Base-by-base conservation (phyloP, 2,329 filamentous ascomycete species). In the Periconia macrospinosa region DNA sequence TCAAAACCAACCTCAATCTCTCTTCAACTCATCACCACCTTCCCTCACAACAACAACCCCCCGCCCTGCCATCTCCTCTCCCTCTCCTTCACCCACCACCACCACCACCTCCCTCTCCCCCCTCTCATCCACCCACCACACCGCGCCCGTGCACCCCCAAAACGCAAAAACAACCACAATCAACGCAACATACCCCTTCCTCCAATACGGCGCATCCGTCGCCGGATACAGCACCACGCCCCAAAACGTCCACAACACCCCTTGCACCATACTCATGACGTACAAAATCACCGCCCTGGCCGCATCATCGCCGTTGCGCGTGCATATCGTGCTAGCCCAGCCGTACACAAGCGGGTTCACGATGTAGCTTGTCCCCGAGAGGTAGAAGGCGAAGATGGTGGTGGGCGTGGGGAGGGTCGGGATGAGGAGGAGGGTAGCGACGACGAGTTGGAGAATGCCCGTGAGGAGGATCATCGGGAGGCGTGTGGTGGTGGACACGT, bases 181-280 rank as follows among this genome's bases (percentile, higher is more conserved):
- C 70, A 75, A 74, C 6, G 70, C 60, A 20, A 75, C 72, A 1
- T 58, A 62, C 0, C 73, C 73, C 47, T 73, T 75, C 41, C 58
- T 68, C 67, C 76, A 78, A 51, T 78, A 77, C 1, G 76, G 75
- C 0, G 71, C 75, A 54, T 78, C 72, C 1, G 67, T 69, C 2
- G 75, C 76, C 11, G 74, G 65, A 47, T 78, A 79, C 37, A 79
- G 58, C 0, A 70, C 65, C 5, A 79, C 77, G 0, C 76, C 77
- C 76, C 76, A 79, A 49, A 76, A 79, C 0, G 77, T 78, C 52
- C 74, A 79, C 33, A 79, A 46, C 0, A 74, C 53, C 50, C 67
- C 66, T 1, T 68, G 68, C 0, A 66, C 66, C 8, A 70, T 68
- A 3, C 70, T 73, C 75, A 79, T 78, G 0, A 65, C 66, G 20